Conservation (phyloP, 2,329 filamentous ascomycete species). For the Thermothelomyces thermophilus region DNA sequence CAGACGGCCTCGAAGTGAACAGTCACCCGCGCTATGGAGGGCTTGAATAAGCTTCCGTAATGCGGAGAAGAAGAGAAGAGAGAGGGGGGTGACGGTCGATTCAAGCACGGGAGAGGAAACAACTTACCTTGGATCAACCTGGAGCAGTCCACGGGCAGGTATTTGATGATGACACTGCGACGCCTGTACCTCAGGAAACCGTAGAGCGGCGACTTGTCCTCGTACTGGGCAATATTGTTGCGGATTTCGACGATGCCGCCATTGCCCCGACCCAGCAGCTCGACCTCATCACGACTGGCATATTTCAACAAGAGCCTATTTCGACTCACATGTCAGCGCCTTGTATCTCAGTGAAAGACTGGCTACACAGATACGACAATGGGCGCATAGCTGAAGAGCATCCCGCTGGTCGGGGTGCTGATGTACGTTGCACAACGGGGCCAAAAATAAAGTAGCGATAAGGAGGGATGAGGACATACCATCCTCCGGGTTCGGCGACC, state of each 20-base stretch:
- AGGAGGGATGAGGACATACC: slow-evolving; percentile 52
- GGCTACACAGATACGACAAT: too few species aligned
- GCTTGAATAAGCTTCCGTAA: slow-evolving; percentile 25
- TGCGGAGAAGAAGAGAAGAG: slow-evolving; percentile 16
- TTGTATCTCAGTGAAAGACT: background rate
- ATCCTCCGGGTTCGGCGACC: slow-evolving; percentile 80
- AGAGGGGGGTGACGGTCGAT: background rate
- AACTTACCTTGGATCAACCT: slow-evolving; percentile 79
- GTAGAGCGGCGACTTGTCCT: slow-evolving; percentile 82
- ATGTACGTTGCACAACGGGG: background rate
- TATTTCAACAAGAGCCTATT: slow-evolving; percentile 92
- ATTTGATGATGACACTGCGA: slow-evolving; percentile 87
- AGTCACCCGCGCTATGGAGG: slow-evolving; percentile 65
- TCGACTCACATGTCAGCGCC: slow-evolving; percentile 5
- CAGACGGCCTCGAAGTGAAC: slow-evolving; percentile 63
- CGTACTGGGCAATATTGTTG: slow-evolving; percentile 67
- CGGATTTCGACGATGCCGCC: slow-evolving; percentile 82
- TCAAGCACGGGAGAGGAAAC: slow-evolving; percentile 4
- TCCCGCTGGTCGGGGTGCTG: too few species aligned
- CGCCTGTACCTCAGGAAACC: slow-evolving; percentile 86
- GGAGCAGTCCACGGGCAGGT: slow-evolving; percentile 84
- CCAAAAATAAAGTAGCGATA: slow-evolving; percentile 4
- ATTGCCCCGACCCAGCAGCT: slow-evolving; percentile 67
- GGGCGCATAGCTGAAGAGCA: too few species aligned
- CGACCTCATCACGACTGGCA: slow-evolving; percentile 77